Evolutionary conservation across 106 monocot species (phyloP).

Genomic region (Hemerocallis citrina): DNA sequence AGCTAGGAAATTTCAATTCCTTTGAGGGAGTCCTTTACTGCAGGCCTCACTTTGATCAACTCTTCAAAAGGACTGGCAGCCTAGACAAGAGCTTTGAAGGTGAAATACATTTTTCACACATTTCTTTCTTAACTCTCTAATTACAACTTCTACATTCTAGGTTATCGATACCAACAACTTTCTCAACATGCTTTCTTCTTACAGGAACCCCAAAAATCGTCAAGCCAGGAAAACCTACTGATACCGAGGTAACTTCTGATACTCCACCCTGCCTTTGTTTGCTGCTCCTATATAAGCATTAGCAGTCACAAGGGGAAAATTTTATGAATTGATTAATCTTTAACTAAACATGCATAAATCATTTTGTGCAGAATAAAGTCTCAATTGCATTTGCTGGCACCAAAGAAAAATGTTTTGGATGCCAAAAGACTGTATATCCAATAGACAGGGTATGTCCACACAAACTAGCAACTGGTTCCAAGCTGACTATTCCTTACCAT

Average conservation of each 20-base stretch:
- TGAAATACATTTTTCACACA: constrained; percentile 3
- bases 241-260: too few relatives aligned
- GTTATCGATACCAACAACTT: not conserved
- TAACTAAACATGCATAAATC: not conserved
- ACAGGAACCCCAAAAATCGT: constrained; percentile 82
- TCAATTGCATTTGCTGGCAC: constrained; percentile 70
- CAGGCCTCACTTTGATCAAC: constrained; percentile 92
- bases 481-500: too few relatives aligned
- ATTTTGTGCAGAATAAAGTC: constrained; percentile 35
- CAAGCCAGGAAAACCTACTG: constrained; percentile 59
- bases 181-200: not conserved
- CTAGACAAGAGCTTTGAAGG: constrained; percentile 96
- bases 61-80: constrained; percentile 93
- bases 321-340: too few relatives aligned
- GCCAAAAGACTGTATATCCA: constrained; percentile 81
- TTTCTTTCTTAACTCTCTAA: not conserved
- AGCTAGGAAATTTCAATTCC: constrained; percentile 90
- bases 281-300: too few relatives aligned
- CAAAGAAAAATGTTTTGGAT: constrained; percentile 79
- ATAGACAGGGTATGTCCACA: constrained; percentile 56
- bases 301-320: too few relatives aligned
- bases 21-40: constrained; percentile 95
- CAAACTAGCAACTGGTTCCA: too few relatives aligned
- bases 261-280: too few relatives aligned
- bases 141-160: not conserved